Evolutionary conservation across 495 filamentous ascomycete species (phyloP).

Genomic region (Penicillium dipodomyicola): DNA sequence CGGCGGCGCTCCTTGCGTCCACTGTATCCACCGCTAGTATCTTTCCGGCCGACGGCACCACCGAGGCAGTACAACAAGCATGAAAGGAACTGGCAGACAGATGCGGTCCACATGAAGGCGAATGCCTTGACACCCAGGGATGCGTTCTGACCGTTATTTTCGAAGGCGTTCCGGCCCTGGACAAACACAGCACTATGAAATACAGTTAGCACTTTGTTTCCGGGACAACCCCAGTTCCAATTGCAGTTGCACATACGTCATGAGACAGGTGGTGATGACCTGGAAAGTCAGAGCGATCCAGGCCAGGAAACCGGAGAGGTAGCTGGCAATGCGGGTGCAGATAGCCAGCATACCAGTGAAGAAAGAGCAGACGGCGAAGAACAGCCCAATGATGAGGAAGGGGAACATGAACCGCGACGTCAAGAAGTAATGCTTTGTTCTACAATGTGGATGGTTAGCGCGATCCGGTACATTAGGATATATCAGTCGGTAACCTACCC

Average conservation of each 20-base stretch:
- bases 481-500: slow-evolving; percentile 38
- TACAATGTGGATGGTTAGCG: slow-evolving; percentile 22
- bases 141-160: slow-evolving; percentile 52
- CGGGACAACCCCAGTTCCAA: background rate
- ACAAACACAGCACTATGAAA: slow-evolving; percentile 66
- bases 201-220: slow-evolving; percentile 18
- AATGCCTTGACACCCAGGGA: slow-evolving; percentile 69
- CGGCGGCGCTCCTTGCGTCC: slow-evolving; percentile 43
- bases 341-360: slow-evolving; percentile 61
- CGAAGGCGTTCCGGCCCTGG: slow-evolving; percentile 70
- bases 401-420: slow-evolving; percentile 68
- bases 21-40: slow-evolving; percentile 34
- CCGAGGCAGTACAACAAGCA: slow-evolving; percentile 67
- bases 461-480: background rate
- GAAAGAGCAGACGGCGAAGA: slow-evolving; percentile 60
- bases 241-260: slow-evolving; percentile 60
- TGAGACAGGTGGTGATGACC: slow-evolving; percentile 58
- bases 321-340: slow-evolving; percentile 59
- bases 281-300: slow-evolving; percentile 61
- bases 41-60: slow-evolving; percentile 37
- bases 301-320: slow-evolving; percentile 54
- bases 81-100: slow-evolving; percentile 65
- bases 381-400: slow-evolving; percentile 67
- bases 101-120: slow-evolving; percentile 83
- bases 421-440: slow-evolving; percentile 61